Evolutionary conservation across 164 flowering plant species (phyloP), one percentile per base, ranked within the genome.

Genomic region (Liquidambar formosana): DNA sequence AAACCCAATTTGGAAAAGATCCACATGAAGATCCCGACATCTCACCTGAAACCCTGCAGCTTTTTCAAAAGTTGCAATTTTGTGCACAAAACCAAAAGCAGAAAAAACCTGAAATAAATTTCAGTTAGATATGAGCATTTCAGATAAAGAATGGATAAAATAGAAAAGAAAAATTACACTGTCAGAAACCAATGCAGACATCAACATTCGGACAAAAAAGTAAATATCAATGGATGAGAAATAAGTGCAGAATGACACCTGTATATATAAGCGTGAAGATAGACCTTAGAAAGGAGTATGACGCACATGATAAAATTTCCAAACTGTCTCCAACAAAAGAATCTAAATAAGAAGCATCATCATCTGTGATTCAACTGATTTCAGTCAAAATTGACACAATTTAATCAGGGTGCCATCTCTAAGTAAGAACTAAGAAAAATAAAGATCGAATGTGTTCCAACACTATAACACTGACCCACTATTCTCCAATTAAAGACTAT

Each of bases 41-140:
- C 74, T 66, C 10, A 90, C 98, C 95, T 93, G 98, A 77, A 93
- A 93, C 48, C 98, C 97, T 58, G 97, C 97, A 73, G 95, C 89
- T 76, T 93, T 93, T 65, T 93, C 98, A 74, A 93, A 93, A 51
- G 98, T 93, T 59, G 98, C 94, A 70, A 93, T 89, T 80, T 93
- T 93, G 74, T 91, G 98, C 68, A 93, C 98, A 74, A 87, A 89
- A 0, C 98, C 98, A 86, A 93, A 93, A 60, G 97, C 95, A 63
- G 98, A 93, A 70, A 93, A 93, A 16, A 93, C 97, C 98, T 93
- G 79, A 59, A 79, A 82, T 26, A 59, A 51, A 1, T 9, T 59
- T 57, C 48, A 61, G 46, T 62, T 48, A 68, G 73, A 73, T 26
- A 59, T 61, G n/a, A 62, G 19, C 46, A 75, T 45, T 63, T 5